Evolutionary conservation across 176 grass and related monocot species (phyloP).

Genomic region (Pontederia paniculata): DNA sequence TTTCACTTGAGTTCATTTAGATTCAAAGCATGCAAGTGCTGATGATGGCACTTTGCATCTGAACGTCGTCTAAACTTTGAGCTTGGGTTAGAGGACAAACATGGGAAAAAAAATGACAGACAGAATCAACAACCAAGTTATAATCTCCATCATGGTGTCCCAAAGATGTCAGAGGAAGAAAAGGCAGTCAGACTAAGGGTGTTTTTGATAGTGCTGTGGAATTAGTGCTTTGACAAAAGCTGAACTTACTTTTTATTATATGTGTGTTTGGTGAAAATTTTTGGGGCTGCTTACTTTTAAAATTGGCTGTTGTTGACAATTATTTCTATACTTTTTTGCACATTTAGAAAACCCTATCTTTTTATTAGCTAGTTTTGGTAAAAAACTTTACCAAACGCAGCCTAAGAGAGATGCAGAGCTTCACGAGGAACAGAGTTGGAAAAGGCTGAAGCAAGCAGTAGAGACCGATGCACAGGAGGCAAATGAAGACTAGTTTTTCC

Average conservation of each 20-base stretch:
- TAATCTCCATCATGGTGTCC: constrained; percentile 38
- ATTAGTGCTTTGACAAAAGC: no score
- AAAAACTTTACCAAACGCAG: no score
- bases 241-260: no score
- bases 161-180: constrained; percentile 84
- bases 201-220: no score
- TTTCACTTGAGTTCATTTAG: constrained; percentile 11
- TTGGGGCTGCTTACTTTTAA: no score
- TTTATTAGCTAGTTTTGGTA: no score
- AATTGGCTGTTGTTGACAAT: no score
- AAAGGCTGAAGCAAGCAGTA: constrained; percentile 71
- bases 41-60: constrained; percentile 9
- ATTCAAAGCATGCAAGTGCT: constrained; percentile 26
- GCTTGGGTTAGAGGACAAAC: constrained; percentile 24
- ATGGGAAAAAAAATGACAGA: constrained; percentile 6
- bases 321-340: no score
- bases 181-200: constrained; percentile 57
- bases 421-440: constrained; percentile 90
- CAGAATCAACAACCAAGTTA: constrained; percentile 23
- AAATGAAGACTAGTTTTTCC: constrained; percentile 21
- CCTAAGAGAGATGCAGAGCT: constrained; percentile 66
- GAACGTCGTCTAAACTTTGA: constrained; percentile 25
- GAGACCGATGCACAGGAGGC: constrained; percentile 47
- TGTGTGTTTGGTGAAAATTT: no score
- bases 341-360: no score